Percentiles rank a stretch among this genome's conserved stretches.
Conservation (phyloP, 2,329 filamentous ascomycete genomes). For the Curvularia verruculosa region DNA sequence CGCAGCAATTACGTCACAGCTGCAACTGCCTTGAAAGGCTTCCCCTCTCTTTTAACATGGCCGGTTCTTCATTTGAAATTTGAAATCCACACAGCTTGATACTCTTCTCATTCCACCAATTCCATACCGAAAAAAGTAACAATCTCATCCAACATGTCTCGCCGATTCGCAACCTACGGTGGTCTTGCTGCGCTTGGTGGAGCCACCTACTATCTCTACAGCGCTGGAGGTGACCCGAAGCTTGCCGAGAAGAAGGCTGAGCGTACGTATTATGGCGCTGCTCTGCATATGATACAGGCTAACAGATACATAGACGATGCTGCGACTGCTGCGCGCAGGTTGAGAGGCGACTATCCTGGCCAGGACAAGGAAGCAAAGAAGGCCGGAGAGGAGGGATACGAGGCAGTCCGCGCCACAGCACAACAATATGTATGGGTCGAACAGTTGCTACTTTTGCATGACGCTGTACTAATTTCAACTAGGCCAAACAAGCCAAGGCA, state of each 20-base stretch:
- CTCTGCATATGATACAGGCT: neutral
- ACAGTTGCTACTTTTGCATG: neutral
- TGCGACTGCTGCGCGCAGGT: slow-evolving; percentile 68
- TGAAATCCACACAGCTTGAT: slow-evolving; percentile 10
- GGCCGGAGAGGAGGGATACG: slow-evolving; percentile 60
- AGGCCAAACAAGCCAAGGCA: slow-evolving; percentile 49
- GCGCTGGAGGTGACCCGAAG: slow-evolving; percentile 78
- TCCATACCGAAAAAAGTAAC: neutral
- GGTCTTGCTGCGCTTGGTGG: slow-evolving; percentile 60
- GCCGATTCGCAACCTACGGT: slow-evolving; percentile 36
- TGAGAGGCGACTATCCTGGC: slow-evolving; percentile 71
- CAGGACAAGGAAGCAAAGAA: slow-evolving; percentile 68
- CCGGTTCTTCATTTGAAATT: slow-evolving; percentile 12
- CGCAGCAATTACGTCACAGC: slow-evolving; percentile 38
- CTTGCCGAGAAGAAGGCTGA: slow-evolving; percentile 86
- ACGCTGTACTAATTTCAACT: slow-evolving; percentile 23
- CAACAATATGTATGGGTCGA: slow-evolving; percentile 37
- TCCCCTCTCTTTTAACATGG: slow-evolving; percentile 25
- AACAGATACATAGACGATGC: slow-evolving; percentile 69
- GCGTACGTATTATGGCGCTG: slow-evolving; percentile 61
- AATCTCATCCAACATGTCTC: slow-evolving; percentile 35
- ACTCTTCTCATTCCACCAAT: slow-evolving; percentile 10
- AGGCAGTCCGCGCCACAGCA: slow-evolving; percentile 56
- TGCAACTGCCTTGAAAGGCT: slow-evolving; percentile 31
- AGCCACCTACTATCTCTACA: slow-evolving; percentile 87